Percentiles rank a stretch among this genome's conserved stretches.
Conservation (phyloP, 2,329 filamentous ascomycete species). For the Rhinocladiella mackenziei region DNA sequence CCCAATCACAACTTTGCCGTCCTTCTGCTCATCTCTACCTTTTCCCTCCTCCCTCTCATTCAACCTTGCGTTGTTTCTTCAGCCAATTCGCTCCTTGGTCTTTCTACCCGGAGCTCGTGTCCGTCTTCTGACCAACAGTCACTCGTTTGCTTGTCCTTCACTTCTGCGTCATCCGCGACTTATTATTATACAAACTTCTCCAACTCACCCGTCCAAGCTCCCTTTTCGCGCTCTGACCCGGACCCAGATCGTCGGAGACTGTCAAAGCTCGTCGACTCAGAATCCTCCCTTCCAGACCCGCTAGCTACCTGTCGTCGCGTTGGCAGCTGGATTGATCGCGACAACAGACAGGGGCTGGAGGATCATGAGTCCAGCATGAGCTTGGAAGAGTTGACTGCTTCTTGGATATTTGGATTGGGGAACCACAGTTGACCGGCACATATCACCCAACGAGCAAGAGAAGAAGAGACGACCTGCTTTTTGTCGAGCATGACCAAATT, state of each 20-base stretch:
- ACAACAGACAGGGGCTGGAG: slow-evolving; percentile 55
- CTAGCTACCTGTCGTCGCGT: slow-evolving; percentile 2
- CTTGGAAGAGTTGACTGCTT: slow-evolving; percentile 62
- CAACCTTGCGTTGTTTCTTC: slow-evolving; percentile 26
- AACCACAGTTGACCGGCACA: slow-evolving; percentile 7
- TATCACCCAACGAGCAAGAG: too few species aligned
- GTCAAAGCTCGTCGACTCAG: slow-evolving; percentile 12
- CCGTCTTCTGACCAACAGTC: slow-evolving; percentile 24
- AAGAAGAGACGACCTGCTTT: not conserved
- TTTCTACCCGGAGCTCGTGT: slow-evolving; percentile 11
- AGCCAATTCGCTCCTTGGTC: slow-evolving; percentile 14
- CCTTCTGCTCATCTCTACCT: slow-evolving; percentile 29
- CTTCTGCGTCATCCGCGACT: slow-evolving; percentile 13
- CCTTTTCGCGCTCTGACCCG: slow-evolving; percentile 13
- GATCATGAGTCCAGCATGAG: slow-evolving; percentile 22
- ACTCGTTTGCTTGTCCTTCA: slow-evolving; percentile 24
- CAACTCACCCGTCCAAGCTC: slow-evolving; percentile 2
- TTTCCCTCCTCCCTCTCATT: slow-evolving; percentile 26
- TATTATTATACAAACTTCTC: slow-evolving; percentile 4
- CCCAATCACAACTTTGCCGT: slow-evolving; percentile 32
- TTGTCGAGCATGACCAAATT: slow-evolving; percentile 18
- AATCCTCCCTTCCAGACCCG: slow-evolving; percentile 7
- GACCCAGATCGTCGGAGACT: slow-evolving; percentile 2
- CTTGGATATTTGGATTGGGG: slow-evolving; percentile 53
- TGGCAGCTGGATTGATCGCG: slow-evolving; percentile 87